Evolutionary conservation across 768 basidiomycete species (phyloP).

Genomic region (Mycena olivaceomarginata): DNA sequence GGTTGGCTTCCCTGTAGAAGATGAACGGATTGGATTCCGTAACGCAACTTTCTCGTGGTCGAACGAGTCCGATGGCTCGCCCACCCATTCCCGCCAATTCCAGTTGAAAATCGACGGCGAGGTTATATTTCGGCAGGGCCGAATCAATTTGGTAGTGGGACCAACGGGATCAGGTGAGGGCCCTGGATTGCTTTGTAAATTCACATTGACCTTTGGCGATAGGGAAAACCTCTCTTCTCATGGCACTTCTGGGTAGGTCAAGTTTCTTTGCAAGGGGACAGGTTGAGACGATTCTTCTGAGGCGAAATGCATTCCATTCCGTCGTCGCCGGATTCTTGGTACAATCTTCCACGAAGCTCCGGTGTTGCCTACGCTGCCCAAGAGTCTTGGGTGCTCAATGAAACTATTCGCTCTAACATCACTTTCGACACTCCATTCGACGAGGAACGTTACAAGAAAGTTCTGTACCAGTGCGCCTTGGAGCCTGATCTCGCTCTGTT

Average conservation of each 20-base stretch:
- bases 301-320: conserved; percentile 82
- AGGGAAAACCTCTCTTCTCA: conserved; percentile 80
- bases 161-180: conserved; percentile 60
- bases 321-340: conserved; percentile 74
- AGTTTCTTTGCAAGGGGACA: conserved; percentile 55
- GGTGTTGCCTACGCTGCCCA: conserved; percentile 91
- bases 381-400: conserved; percentile 91
- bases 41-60: conserved; percentile 77
- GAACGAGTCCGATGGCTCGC: conserved; percentile 45
- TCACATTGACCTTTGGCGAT: conserved; percentile 64
- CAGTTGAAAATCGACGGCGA: conserved; percentile 69
- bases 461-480: conserved; percentile 83
- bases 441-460: conserved; percentile 86
- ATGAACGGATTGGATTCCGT: conserved; percentile 68
- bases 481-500: conserved; percentile 83
- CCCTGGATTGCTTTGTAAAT: conserved; percentile 45
- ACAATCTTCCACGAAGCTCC: conserved; percentile 77
- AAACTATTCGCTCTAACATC: conserved; percentile 88
- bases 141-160: conserved; percentile 75
- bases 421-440: conserved; percentile 88
- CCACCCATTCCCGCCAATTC: conserved; percentile 68
- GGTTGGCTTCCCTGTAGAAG: conserved; percentile 1
- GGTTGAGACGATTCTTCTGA: conserved; percentile 32
- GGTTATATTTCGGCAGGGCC: conserved; percentile 70
- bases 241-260: conserved; percentile 74